Conservation (phyloP, 1,284 basidiomycete species). For the Leccinum pachyderme region DNA sequence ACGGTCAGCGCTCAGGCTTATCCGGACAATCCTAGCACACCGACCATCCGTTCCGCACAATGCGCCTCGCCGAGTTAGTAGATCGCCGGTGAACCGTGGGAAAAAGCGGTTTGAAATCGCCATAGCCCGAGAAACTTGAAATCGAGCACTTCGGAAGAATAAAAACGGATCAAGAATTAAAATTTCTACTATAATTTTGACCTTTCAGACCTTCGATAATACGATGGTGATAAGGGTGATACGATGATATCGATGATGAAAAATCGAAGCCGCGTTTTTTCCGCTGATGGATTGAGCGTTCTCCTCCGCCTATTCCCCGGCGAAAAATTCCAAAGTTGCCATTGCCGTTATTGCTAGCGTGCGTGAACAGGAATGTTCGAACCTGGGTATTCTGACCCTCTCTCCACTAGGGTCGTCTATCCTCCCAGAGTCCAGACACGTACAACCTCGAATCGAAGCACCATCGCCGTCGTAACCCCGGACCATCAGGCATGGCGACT, state of each 20-base stretch:
- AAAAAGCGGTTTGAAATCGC: slow-evolving; percentile 48
- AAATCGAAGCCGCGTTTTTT: background rate
- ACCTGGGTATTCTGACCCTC: background rate
- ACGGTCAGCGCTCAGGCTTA: background rate
- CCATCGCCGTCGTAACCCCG: background rate
- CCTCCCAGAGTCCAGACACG: background rate
- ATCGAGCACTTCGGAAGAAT: background rate
- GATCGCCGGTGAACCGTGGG: slow-evolving; percentile 17
- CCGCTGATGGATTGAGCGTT: background rate
- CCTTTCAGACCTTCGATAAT: background rate
- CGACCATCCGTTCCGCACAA: background rate
- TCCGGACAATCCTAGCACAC: background rate
- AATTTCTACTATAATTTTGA: background rate
- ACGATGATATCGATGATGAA: background rate
- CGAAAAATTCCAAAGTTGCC: background rate
- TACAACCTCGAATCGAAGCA: background rate
- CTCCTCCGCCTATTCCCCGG: background rate
- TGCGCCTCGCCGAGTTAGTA: slow-evolving; percentile 1
- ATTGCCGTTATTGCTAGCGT: background rate
- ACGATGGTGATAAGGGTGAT: background rate
- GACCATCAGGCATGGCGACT: background rate
- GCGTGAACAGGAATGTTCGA: background rate
- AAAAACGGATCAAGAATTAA: too few species aligned
- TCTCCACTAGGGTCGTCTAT: background rate
- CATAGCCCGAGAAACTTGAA: background rate